Base-by-base conservation (phyloP, 352 stramenopile genomes). In the Plasmopara viticola region DNA sequence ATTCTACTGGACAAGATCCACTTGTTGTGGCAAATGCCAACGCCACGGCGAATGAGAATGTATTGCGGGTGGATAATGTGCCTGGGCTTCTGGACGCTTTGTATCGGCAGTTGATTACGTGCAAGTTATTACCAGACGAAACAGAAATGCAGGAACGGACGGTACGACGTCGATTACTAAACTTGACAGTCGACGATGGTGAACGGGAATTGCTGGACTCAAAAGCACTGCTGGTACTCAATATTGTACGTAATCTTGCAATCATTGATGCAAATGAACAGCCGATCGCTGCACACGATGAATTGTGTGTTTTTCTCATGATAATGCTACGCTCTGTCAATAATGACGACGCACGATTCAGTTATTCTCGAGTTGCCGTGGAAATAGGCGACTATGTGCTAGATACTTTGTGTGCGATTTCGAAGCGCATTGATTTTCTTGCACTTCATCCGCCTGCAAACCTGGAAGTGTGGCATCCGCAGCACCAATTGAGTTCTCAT, bases 161-260 rank as follows among this genome's bases (percentile, higher is more conserved):
- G 25, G 50, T 46, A 8, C 56, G 74, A 4, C 63, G 63, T 3
- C 67, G 50, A 7, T 49, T 90, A 55, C 64, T 87, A 20, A 79
- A 87, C 54, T 48, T 72, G 38, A 64, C 53, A 10, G 48, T 67
- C 9, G 58, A 68, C 15, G 52, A 75, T 2, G 77, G 70, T 0
- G 66, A 82, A 48, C 70, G 75, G 6, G 77, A 85, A 53, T 49
- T 87, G 13, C 44, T 85, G 40, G 72, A 82, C 39, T 78, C 77
- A 0, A 64, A 68, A 6, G 72, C 66, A 0, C 51, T 87, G 28
- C 51, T 82, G 30, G 52, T 92, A 47, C 61, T 92, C 45, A 88
- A 92, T 47, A 84, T 92, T n/a, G 12, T 92, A 30, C 77, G 81
- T 31, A 92, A 92, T 35, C 51, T 90, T 37, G 74, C 76, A 5